Percentiles rank a stretch among this genome's conserved stretches.
phyloP scores from a whole-genome alignment of 116 monocot species.

The Cymodocea nodosa region DNA sequence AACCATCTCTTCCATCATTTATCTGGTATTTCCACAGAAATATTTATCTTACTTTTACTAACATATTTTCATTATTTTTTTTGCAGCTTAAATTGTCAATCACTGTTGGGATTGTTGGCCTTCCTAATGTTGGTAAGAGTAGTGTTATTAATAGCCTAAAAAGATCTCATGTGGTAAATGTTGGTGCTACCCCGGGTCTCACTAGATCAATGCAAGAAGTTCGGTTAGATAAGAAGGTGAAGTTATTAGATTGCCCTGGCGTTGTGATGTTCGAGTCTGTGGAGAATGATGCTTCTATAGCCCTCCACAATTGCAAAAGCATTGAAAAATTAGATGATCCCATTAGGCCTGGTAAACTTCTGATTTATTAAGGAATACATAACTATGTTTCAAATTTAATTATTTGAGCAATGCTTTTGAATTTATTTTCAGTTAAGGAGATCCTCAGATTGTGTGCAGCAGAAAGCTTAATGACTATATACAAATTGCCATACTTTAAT shows the following conservation, averaged over 20 bases:
- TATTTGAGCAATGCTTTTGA: no score
- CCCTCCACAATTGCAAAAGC: constrained; percentile 88
- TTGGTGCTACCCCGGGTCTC: constrained; percentile 88
- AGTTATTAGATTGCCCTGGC: constrained; percentile 90
- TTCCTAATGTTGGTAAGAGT: constrained; percentile 98
- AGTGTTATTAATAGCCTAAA: constrained; percentile 98
- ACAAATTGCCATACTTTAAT: constrained; percentile 62
- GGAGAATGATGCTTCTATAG: constrained; percentile 50
- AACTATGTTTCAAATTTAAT: no score
- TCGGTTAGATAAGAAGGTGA: constrained; percentile 87
- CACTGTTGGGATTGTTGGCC: constrained; percentile 88
- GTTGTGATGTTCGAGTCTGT: constrained; percentile 83
- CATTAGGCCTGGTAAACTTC: constrained; percentile 51
- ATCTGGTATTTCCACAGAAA: no score
- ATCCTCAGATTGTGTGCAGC: constrained; percentile 79
- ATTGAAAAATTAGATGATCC: constrained; percentile 91
- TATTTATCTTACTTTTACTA: background rate
- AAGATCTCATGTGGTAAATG: constrained; percentile 88
- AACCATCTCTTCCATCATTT: no score
- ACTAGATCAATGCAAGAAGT: constrained; percentile 97
- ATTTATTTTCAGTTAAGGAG: constrained; percentile 52
- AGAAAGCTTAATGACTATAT: constrained; percentile 64
- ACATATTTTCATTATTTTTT: background rate
- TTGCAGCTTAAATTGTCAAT: constrained; percentile 93
- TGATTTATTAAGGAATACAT: background rate